Conservation (phyloP, 495 filamentous ascomycete genomes). For the Staphylotrichum longicolle region DNA sequence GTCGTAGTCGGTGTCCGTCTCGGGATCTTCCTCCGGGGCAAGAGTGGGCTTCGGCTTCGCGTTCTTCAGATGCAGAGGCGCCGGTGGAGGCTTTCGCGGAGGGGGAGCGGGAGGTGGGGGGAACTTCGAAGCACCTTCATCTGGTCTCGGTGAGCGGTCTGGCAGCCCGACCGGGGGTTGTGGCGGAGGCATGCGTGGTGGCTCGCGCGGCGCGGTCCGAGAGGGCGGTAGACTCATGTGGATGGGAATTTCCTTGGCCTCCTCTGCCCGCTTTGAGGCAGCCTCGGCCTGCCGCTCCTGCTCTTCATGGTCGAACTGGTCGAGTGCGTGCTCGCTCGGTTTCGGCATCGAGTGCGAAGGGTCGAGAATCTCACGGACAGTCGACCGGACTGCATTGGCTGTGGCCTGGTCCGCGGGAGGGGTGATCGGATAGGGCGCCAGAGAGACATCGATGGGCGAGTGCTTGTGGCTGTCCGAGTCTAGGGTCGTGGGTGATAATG, state of each 20-base stretch:
- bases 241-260: conserved; percentile 44
- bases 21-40: conserved; percentile 52
- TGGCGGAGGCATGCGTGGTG: conserved; percentile 44
- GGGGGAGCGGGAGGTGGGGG: conserved; percentile 52
- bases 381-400: conserved; percentile 29
- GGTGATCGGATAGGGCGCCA: conserved; percentile 58
- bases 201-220: conserved; percentile 46
- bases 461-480: conserved; percentile 44
- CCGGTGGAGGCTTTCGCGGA: conserved; percentile 76
- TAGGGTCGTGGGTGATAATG: conserved; percentile 41
- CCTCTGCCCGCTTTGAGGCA: conserved; percentile 41
- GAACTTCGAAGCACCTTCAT: conserved; percentile 47
- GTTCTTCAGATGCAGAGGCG: conserved; percentile 71
- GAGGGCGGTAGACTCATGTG: conserved; percentile 48
- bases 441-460: conserved; percentile 51
- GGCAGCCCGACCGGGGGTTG: conserved; percentile 42
- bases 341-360: conserved; percentile 55
- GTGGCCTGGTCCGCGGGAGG: conserved; percentile 45
- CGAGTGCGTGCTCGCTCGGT: conserved; percentile 50
- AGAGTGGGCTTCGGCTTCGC: conserved; percentile 44
- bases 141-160: conserved; percentile 44
- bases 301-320: conserved; percentile 53
- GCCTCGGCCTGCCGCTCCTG: conserved; percentile 44
- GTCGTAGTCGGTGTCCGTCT: conserved; percentile 82
- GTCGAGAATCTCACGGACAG: conserved; percentile 45